A percentile compares a stretch with the other conserved stretches of the same genome.
phyloP scores from a whole-genome alignment of 1,284 basidiomycete genomes.

The Tilletia horrida region DNA sequence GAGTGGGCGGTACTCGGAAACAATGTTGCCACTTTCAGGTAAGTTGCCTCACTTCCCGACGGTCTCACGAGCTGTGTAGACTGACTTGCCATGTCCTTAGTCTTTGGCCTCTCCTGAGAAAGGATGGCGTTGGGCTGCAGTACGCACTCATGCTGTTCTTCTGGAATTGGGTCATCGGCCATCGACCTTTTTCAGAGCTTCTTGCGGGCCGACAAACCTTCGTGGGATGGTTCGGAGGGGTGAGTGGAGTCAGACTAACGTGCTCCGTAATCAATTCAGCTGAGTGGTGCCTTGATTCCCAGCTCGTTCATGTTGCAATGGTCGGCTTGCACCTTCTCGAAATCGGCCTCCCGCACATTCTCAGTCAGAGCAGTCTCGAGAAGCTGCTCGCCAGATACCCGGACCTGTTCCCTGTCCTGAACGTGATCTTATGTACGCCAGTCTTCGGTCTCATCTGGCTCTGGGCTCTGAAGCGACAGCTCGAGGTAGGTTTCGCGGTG shows the following conservation, averaged over 20 bases:
- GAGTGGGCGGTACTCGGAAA: conserved; percentile 75
- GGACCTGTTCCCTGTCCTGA: conserved; percentile 78
- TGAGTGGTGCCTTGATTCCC: not conserved
- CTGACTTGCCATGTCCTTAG: conserved; percentile 57
- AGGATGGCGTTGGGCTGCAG: conserved; percentile 73
- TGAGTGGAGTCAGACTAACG: not conserved
- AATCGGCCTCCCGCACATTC: conserved; percentile 57
- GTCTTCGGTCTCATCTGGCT: conserved; percentile 66
- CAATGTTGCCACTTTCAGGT: conserved; percentile 87
- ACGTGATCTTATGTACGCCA: conserved; percentile 75
- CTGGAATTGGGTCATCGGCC: conserved; percentile 81
- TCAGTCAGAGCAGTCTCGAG: conserved; percentile 20
- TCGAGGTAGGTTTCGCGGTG: conserved; percentile 48
- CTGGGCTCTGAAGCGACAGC: conserved; percentile 53
- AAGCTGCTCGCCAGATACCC: conserved; percentile 71
- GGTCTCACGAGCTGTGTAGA: not conserved
- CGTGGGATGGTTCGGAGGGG: conserved; percentile 10
- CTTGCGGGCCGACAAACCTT: conserved; percentile 3
- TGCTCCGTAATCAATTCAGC: not conserved
- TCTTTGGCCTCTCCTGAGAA: conserved; percentile 82
- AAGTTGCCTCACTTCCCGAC: conserved; percentile 29
- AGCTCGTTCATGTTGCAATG: conserved; percentile 59
- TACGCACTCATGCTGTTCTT: conserved; percentile 67
- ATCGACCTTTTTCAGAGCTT: conserved; percentile 55
- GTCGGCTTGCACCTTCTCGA: conserved; percentile 67